Evolutionary conservation across 306 rosid species (phyloP).

Genomic region (Macrotyloma uniflorum): DNA sequence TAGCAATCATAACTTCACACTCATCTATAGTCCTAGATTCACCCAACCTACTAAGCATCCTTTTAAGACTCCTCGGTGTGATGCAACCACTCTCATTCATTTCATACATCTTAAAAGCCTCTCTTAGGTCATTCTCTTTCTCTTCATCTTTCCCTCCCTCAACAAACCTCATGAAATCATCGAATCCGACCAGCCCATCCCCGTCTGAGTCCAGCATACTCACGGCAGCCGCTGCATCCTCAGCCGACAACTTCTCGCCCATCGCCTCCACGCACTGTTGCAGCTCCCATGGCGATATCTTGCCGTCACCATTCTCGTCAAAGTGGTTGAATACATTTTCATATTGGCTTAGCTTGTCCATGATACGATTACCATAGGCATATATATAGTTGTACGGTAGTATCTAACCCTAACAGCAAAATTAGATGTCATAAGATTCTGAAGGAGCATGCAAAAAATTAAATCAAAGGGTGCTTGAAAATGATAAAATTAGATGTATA

Average conservation of each 20-base stretch:
- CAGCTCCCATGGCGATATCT: slow-evolving; percentile 71
- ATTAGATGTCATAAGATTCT: not conserved
- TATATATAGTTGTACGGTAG: not conserved
- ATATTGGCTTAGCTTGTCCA: slow-evolving; percentile 57
- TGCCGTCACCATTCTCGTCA: slow-evolving; percentile 68
- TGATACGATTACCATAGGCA: not conserved
- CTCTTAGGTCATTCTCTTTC: slow-evolving; percentile 60
- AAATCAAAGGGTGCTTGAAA: not conserved
- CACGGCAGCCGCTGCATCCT: slow-evolving; percentile 57
- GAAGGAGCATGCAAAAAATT: not conserved
- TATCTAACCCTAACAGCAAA: not conserved
- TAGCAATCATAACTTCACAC: slow-evolving; percentile 64
- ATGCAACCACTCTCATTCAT: slow-evolving; percentile 75
- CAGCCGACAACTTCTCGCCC: slow-evolving; percentile 52
- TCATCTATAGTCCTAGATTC: slow-evolving; percentile 63
- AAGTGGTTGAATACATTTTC: slow-evolving; percentile 66
- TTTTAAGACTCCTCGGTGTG: slow-evolving; percentile 73
- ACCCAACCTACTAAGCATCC: slow-evolving; percentile 73
- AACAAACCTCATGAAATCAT: slow-evolving; percentile 70
- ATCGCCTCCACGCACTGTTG: slow-evolving; percentile 54
- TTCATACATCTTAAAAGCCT: slow-evolving; percentile 82
- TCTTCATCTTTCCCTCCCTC: slow-evolving; percentile 80
- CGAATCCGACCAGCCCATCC: slow-evolving; percentile 65
- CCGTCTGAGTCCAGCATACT: slow-evolving; percentile 55
- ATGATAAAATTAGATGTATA: not conserved